phyloP scores from a whole-genome alignment of 148 eudicot species.

The Rhododendron ferrugineum region DNA sequence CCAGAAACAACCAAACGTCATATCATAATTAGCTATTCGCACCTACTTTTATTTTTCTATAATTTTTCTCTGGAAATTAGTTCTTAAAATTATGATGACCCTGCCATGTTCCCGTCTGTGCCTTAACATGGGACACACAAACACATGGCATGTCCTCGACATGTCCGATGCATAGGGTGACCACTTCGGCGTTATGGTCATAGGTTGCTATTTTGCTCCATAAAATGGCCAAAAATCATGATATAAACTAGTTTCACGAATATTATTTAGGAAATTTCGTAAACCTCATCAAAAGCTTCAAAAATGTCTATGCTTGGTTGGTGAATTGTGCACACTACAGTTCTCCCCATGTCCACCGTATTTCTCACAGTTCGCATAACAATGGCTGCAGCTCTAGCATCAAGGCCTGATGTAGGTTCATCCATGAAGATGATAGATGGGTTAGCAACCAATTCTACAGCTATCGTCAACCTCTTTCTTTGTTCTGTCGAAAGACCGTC shows the following conservation, averaged over 20 bases:
- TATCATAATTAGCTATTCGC: neutral
- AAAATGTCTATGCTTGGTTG: conserved; percentile 90
- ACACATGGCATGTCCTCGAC: neutral
- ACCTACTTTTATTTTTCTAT: neutral
- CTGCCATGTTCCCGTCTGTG: neutral
- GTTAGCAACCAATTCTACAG: conserved; percentile 77
- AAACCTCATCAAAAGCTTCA: conserved; percentile 88
- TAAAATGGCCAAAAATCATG: neutral
- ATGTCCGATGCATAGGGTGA: neutral
- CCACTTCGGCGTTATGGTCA: neutral
- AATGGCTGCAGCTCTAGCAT: conserved; percentile 95
- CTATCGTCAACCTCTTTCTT: conserved; percentile 72
- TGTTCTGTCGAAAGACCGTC: conserved; percentile 75
- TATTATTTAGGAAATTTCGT: neutral
- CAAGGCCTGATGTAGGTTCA: conserved; percentile 95
- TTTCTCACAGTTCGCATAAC: conserved; percentile 86
- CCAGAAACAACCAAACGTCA: neutral
- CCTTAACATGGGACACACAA: neutral
- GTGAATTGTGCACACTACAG: conserved; percentile 89
- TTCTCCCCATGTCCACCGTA: conserved; percentile 78
- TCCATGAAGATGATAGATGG: conserved; percentile 93
- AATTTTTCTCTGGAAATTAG: neutral
- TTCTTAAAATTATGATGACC: neutral
- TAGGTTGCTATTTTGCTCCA: neutral
- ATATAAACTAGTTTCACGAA: neutral